These are phyloP conservation scores for Apiospora phragmitis DNA, from an alignment of 2,329 filamentous ascomycete genomes.

Conservation along the genomic window DNA sequence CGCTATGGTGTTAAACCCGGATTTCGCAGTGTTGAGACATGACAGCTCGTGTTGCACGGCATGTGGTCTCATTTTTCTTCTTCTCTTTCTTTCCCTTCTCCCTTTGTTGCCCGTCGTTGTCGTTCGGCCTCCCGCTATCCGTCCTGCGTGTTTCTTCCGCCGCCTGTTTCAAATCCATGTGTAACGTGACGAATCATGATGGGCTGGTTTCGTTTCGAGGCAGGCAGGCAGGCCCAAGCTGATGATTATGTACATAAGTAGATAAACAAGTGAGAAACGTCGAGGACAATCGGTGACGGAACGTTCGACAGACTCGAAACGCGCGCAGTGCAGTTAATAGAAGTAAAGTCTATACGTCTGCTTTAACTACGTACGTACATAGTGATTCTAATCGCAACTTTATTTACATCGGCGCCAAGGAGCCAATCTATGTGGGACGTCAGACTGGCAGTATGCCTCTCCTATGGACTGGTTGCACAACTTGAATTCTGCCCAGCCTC, in stretches of 20 bases:
- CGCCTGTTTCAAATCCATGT: constrained; percentile 1
- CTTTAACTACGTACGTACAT: background rate
- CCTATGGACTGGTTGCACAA: background rate
- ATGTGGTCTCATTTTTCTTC: background rate
- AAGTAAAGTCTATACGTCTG: background rate
- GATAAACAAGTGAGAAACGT: background rate
- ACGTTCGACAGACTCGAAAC: background rate
- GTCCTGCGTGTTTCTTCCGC: background rate
- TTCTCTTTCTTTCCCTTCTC: background rate
- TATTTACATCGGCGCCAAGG: background rate
- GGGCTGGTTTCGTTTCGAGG: background rate
- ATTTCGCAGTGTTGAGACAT: background rate
- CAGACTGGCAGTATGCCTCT: background rate
- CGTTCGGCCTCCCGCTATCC: constrained; percentile 1
- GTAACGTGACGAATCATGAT: constrained; percentile 4
- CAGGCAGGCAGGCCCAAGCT: background rate
- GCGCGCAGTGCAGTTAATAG: background rate
- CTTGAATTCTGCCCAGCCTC: background rate
- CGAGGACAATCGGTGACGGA: background rate
- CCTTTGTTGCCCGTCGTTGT: background rate
- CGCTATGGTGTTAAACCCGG: no score
- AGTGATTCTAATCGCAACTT: background rate
- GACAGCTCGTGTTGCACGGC: constrained; percentile 1
- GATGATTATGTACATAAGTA: background rate
- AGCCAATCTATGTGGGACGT: background rate